A percentile compares a stretch with the other conserved stretches of the same genome.
phyloP scores from a whole-genome alignment of 2,329 filamentous ascomycete species.

The Purpureocillium takamizusanense region DNA sequence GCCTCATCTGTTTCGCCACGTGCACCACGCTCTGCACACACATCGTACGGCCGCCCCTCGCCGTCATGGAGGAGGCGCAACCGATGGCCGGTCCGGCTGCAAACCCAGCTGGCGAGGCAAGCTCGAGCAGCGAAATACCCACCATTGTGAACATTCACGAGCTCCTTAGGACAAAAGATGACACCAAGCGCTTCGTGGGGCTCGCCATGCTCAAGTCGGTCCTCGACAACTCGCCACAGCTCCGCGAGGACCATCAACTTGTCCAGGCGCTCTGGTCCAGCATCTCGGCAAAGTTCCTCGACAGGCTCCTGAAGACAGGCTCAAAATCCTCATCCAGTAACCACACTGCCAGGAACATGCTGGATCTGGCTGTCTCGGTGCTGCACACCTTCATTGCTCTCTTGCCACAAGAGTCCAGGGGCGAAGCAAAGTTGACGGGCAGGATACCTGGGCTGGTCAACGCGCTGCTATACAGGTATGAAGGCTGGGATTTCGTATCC shows the following conservation, averaged over 20 bases:
- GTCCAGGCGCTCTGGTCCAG: constrained; percentile 48
- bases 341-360: constrained; percentile 41
- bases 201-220: constrained; percentile 57
- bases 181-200: constrained; percentile 61
- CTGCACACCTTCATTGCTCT: constrained; percentile 53
- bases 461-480: constrained; percentile 45
- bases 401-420: constrained; percentile 37
- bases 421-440: constrained; percentile 36
- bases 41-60: too few relatives aligned
- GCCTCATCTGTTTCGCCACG: too few relatives aligned
- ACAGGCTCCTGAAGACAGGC: constrained; percentile 50
- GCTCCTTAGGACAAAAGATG: constrained; percentile 50
- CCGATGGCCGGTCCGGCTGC: neutral
- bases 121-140: constrained; percentile 8
- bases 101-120: constrained; percentile 1
- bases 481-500: neutral
- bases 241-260: constrained; percentile 35
- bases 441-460: constrained; percentile 45
- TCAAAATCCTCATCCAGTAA: constrained; percentile 32
- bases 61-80: constrained; percentile 1
- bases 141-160: constrained; percentile 39
- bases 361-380: constrained; percentile 53
- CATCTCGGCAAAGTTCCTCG: constrained; percentile 54
- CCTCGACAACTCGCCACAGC: constrained; percentile 48
- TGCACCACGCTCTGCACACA: too few relatives aligned